These are phyloP conservation scores for Plasmodium knowlesi DNA, from an alignment of 169 alveolate species.

Conservation along the genomic window DNA sequence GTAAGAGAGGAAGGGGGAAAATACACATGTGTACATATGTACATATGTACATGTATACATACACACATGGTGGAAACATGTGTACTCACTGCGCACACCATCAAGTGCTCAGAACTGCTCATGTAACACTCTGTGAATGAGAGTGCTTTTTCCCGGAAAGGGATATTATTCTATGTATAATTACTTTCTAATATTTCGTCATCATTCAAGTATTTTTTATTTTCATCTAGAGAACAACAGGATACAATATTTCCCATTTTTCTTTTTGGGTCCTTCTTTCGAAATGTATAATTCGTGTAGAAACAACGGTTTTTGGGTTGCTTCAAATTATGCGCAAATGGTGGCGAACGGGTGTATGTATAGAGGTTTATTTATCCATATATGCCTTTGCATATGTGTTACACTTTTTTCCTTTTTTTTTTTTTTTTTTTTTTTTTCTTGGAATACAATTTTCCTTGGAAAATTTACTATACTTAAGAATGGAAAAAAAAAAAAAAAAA, in stretches of 20 bases:
- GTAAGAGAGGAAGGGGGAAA: neutral
- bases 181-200: constrained; percentile 74
- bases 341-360: neutral
- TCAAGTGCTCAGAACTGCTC: neutral
- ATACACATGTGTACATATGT: neutral
- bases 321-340: constrained; percentile 12
- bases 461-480: neutral
- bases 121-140: neutral
- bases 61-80: neutral
- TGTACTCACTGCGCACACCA: neutral
- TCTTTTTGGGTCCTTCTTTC: neutral
- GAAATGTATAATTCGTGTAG: neutral
- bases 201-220: constrained; percentile 66
- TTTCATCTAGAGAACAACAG: constrained; percentile 72
- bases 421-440: neutral
- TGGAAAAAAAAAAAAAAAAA: neutral
- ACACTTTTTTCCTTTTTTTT: neutral
- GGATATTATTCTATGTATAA: constrained; percentile 2
- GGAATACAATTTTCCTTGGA: neutral
- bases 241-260: constrained; percentile 74
- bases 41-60: neutral
- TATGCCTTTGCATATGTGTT: neutral
- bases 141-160: neutral
- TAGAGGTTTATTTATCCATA: neutral
- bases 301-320: constrained; percentile 12